Evolutionary conservation across 192 early-diverging fungal genomes (phyloP).

Genomic region (Geranomyces michiganensis): DNA sequence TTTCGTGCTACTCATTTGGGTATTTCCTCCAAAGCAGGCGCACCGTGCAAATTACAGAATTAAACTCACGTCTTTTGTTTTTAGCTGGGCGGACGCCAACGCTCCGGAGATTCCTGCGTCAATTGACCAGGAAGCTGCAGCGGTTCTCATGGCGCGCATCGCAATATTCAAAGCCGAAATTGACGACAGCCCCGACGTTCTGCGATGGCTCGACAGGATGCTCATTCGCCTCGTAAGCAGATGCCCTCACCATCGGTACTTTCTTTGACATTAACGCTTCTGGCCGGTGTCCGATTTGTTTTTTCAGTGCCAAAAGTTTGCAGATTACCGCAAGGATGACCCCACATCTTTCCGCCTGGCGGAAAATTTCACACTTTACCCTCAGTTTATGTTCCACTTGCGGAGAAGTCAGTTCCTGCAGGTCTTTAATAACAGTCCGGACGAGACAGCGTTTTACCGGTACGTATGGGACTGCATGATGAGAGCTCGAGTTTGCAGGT

Average conservation of each 20-base stretch:
- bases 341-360: constrained; percentile 86
- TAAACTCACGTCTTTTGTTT: background rate
- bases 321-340: constrained; percentile 95
- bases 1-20: background rate
- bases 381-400: constrained; percentile 99
- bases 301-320: constrained; percentile 88
- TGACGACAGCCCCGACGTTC: constrained; percentile 95
- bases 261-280: background rate
- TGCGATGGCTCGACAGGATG: constrained; percentile 98
- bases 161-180: constrained; percentile 95
- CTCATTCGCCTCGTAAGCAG: constrained; percentile 82
- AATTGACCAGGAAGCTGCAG: constrained; percentile 98
- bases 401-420: constrained; percentile 96
- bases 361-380: constrained; percentile 97
- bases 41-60: background rate
- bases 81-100: constrained; percentile 72
- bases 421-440: constrained; percentile 98
- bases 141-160: constrained; percentile 96
- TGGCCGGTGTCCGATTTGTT: background rate
- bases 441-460: constrained; percentile 93
- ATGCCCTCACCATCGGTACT: background rate
- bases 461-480: constrained; percentile 38
- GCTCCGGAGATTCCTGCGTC: constrained; percentile 85
- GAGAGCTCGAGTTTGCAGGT: background rate
- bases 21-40: background rate